phyloP scores from a whole-genome alignment of 495 filamentous ascomycete genomes.

The Hypoxylon subgilvum region DNA sequence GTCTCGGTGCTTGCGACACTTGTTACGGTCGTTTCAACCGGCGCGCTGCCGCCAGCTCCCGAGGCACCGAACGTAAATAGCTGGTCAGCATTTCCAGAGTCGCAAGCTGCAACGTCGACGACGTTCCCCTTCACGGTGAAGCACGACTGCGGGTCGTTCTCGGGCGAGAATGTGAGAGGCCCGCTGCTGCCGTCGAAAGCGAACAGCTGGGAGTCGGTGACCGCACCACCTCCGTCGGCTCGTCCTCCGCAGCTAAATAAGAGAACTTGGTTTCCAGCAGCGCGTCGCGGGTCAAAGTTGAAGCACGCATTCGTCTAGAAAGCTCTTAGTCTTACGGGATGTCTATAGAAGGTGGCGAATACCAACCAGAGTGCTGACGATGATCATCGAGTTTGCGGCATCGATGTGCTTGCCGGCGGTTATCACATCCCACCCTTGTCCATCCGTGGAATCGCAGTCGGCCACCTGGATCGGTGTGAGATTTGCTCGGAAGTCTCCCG shows the following conservation, averaged over 20 bases:
- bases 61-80: constrained; percentile 52
- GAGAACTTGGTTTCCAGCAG: constrained; percentile 54
- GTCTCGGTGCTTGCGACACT: not conserved
- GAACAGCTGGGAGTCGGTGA: constrained; percentile 59
- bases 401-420: constrained; percentile 58
- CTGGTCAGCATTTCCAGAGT: constrained; percentile 49
- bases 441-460: constrained; percentile 54
- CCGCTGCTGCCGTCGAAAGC: constrained; percentile 50
- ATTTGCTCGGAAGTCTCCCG: constrained; percentile 64
- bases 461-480: constrained; percentile 59
- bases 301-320: constrained; percentile 60
- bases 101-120: constrained; percentile 53
- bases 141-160: constrained; percentile 52
- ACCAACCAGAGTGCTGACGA: constrained; percentile 59
- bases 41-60: constrained; percentile 6
- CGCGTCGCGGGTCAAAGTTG: constrained; percentile 59
- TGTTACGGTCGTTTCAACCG: not conserved
- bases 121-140: constrained; percentile 53
- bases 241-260: constrained; percentile 63
- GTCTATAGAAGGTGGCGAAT: not conserved
- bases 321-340: not conserved
- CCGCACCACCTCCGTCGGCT: constrained; percentile 58
- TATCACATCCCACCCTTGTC: constrained; percentile 62
- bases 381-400: constrained; percentile 49
- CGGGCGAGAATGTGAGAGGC: constrained; percentile 50